Evolutionary conservation across 1,139 yeast species (phyloP).

Genomic region (Suhomyces choctaworum): DNA sequence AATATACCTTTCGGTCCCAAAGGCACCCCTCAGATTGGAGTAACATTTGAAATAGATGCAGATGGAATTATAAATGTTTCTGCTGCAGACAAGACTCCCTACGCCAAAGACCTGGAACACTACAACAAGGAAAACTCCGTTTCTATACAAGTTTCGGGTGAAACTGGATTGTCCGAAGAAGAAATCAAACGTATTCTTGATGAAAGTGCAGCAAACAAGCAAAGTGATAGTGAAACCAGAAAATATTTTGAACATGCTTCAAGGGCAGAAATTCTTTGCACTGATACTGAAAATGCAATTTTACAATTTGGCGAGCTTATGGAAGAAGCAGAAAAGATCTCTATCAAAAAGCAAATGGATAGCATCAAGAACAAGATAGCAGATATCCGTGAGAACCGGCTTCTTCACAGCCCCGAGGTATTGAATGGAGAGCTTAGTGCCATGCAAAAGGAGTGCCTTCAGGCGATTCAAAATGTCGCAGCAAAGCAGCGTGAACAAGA

Average conservation of each 20-base stretch:
- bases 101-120: slow-evolving; percentile 33
- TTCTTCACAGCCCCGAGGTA: slow-evolving; percentile 35
- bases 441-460: slow-evolving; percentile 52
- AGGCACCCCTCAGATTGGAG: slow-evolving; percentile 75
- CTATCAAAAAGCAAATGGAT: slow-evolving; percentile 31
- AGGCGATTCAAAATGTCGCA: slow-evolving; percentile 55
- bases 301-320: slow-evolving; percentile 43
- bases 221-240: slow-evolving; percentile 43
- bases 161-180: slow-evolving; percentile 64
- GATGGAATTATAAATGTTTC: slow-evolving; percentile 79
- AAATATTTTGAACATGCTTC: slow-evolving; percentile 49
- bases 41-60: slow-evolving; percentile 74
- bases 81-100: slow-evolving; percentile 65
- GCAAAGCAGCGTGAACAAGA: slow-evolving; percentile 27
- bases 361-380: slow-evolving; percentile 45
- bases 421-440: slow-evolving; percentile 49
- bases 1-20: slow-evolving; percentile 74
- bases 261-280: slow-evolving; percentile 55
- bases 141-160: slow-evolving; percentile 70
- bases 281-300: slow-evolving; percentile 56
- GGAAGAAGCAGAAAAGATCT: slow-evolving; percentile 38
- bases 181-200: slow-evolving; percentile 59
- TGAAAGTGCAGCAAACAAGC: slow-evolving; percentile 47
- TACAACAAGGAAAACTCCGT: slow-evolving; percentile 38
- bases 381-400: slow-evolving; percentile 41